phyloP scores from a whole-genome alignment of 2,329 filamentous ascomycete species.

The Pseudogymnoascus sp. region DNA sequence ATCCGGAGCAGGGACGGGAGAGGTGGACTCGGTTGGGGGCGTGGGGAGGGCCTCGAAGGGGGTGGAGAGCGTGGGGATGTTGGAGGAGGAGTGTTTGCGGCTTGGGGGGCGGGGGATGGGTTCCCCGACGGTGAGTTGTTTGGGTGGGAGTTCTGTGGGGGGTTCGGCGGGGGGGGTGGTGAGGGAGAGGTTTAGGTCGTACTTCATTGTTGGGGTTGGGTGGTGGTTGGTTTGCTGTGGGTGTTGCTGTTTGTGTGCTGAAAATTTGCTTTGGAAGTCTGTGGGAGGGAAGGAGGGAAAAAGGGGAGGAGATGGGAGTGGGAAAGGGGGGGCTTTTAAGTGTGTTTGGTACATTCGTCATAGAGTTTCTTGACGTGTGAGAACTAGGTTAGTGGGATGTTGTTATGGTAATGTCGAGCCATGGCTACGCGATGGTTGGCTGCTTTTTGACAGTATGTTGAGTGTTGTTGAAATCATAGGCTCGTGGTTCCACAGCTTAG shows the following conservation, averaged over 20 bases:
- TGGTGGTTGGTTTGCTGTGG: background rate
- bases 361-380: background rate
- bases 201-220: background rate
- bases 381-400: background rate
- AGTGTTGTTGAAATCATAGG: background rate
- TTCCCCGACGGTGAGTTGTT: background rate
- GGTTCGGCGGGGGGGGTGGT: background rate
- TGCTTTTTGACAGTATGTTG: background rate
- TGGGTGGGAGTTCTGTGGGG: background rate
- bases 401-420: background rate
- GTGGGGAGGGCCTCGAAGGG: background rate
- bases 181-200: background rate
- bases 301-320: background rate
- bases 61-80: background rate
- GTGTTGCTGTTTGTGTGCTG: background rate
- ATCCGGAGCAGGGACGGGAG: background rate
- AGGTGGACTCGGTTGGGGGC: background rate
- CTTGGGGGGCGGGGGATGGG: background rate
- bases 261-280: background rate
- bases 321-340: background rate
- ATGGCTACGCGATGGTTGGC: background rate
- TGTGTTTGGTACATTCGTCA: background rate
- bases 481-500: background rate
- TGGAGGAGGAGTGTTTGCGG: background rate
- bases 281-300: background rate